A percentile compares a stretch with the other conserved stretches of the same genome.
These are phyloP conservation scores for Elaeagnus macrophylla DNA, from an alignment of 306 rosid species.

Conservation along the genomic window DNA sequence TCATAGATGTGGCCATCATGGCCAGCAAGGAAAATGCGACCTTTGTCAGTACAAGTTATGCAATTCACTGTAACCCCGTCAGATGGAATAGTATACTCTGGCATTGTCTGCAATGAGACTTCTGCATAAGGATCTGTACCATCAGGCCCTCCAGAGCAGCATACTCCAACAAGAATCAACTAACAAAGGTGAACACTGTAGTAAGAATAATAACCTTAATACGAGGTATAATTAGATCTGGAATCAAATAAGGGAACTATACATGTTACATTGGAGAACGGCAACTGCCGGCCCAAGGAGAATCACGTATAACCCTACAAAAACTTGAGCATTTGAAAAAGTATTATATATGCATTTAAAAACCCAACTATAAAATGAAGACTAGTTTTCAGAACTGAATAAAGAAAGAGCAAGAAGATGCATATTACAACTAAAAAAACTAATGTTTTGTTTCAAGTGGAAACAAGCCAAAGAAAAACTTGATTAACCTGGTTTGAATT, in stretches of 20 bases:
- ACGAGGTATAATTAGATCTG: background rate
- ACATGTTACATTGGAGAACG: too few species aligned
- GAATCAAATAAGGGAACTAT: background rate
- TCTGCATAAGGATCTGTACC: conserved; percentile 84
- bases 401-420: too few species aligned
- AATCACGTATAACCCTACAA: too few species aligned
- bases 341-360: too few species aligned
- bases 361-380: too few species aligned
- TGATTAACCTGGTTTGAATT: too few species aligned
- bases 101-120: conserved; percentile 85
- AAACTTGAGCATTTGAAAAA: too few species aligned
- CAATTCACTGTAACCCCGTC: conserved; percentile 96
- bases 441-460: too few species aligned
- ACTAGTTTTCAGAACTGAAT: too few species aligned
- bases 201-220: conserved; percentile 23
- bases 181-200: conserved; percentile 31
- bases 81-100: conserved; percentile 75
- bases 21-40: conserved; percentile 91
- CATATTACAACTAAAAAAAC: too few species aligned
- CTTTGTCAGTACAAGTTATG: conserved; percentile 75
- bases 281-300: too few species aligned
- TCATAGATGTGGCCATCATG: conserved; percentile 96
- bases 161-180: conserved; percentile 87
- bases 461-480: too few species aligned
- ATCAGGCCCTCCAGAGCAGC: conserved; percentile 81